These are phyloP conservation scores for Podaxis sp. DNA, from an alignment of 768 basidiomycete genomes.

Conservation along the genomic window DNA sequence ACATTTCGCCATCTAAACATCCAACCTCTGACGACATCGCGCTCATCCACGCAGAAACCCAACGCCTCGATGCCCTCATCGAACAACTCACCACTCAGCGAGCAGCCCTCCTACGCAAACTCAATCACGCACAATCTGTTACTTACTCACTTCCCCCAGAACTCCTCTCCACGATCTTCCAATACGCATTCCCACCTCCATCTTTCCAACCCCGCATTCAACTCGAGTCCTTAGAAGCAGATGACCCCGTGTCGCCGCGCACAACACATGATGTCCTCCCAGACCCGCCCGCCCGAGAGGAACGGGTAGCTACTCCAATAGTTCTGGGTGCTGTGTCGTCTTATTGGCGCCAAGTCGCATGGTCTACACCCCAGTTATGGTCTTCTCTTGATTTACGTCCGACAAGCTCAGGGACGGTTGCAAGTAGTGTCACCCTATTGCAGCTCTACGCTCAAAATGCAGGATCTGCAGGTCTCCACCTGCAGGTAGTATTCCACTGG, in stretches of 20 bases:
- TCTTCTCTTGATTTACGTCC: background rate
- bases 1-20: too few relatives aligned
- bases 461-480: background rate
- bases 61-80: background rate
- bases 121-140: background rate
- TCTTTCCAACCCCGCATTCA: background rate
- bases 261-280: background rate
- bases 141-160: background rate
- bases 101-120: background rate
- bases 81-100: background rate
- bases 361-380: background rate
- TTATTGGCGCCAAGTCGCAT: constrained; percentile 6
- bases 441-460: background rate
- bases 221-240: background rate
- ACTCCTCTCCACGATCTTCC: background rate
- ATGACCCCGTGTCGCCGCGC: background rate
- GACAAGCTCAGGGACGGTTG: background rate
- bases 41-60: background rate
- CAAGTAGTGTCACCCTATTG: background rate
- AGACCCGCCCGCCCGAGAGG: background rate
- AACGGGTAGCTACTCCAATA: background rate
- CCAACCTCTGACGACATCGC: background rate
- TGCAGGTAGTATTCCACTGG: background rate
- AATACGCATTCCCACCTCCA: background rate
- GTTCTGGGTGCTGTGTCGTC: background rate